These are phyloP conservation scores for Nigrograna mackinnonii DNA, from an alignment of 2,329 filamentous ascomycete genomes.

Conservation along the genomic window DNA sequence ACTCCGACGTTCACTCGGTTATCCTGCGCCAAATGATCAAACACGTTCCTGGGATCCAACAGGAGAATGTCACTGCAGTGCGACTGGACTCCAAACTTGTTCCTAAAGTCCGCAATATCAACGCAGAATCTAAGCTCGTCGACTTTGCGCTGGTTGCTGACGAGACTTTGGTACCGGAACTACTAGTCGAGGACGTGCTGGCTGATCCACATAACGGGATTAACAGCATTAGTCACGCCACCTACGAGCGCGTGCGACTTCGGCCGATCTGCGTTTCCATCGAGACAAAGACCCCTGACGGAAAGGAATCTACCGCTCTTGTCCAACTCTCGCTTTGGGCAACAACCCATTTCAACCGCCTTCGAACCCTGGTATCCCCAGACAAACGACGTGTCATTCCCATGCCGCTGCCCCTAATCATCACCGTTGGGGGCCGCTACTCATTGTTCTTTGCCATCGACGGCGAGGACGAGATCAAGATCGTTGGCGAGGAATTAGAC, in stretches of 20 bases:
- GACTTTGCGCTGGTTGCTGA: conserved; percentile 6
- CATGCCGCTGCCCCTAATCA: conserved; percentile 10
- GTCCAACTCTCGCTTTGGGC: conserved; percentile 11
- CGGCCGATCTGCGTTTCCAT: conserved; percentile 8
- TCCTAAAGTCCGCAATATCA: conserved; percentile 6
- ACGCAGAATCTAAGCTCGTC: conserved; percentile 10
- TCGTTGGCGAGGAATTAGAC: conserved; percentile 6
- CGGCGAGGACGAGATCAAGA: conserved; percentile 6
- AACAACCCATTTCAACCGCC: conserved; percentile 11
- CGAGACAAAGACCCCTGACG: conserved; percentile 10
- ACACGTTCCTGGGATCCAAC: conserved; percentile 6
- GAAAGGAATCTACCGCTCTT: conserved; percentile 8
- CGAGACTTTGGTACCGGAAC: neutral
- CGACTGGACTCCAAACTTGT: conserved; percentile 8
- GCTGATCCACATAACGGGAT: conserved; percentile 8
- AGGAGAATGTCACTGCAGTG: conserved; percentile 8
- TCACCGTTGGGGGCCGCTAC: conserved; percentile 8
- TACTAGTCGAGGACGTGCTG: conserved; percentile 6
- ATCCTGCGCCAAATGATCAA: conserved; percentile 6
- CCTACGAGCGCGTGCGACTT: conserved; percentile 6
- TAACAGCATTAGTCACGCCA: conserved; percentile 6
- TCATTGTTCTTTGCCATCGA: conserved; percentile 10
- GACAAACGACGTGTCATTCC: conserved; percentile 4
- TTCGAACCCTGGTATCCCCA: conserved; percentile 9
- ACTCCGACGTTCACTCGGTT: conserved; percentile 5